Evolutionary conservation across 169 alveolate genomes (phyloP).

Genomic region (Plasmodium cynomolgi): DNA sequence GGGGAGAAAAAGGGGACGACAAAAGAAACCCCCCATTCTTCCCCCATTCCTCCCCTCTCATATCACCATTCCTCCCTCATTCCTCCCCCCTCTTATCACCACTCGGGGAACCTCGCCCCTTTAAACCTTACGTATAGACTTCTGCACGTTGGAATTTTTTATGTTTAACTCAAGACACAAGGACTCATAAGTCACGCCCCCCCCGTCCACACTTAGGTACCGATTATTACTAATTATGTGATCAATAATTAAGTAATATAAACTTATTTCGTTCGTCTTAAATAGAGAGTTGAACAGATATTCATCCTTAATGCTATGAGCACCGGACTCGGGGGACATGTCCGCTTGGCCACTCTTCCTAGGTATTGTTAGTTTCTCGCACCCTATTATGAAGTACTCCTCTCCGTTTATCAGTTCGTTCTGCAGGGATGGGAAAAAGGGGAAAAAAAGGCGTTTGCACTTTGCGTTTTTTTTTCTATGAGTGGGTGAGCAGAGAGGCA

Average conservation of each 20-base stretch:
- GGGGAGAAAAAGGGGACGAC: not conserved
- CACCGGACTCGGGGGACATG: not conserved
- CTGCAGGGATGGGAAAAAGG: not conserved
- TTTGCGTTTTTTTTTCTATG: not conserved
- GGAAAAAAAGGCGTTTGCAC: not conserved
- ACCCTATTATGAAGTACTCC: slow-evolving; percentile 46
- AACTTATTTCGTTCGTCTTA: slow-evolving; percentile 60
- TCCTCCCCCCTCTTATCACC: not conserved
- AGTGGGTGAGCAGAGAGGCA: not conserved
- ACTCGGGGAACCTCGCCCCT: not conserved
- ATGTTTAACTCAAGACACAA: slow-evolving; percentile 46
- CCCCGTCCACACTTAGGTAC: slow-evolving; percentile 30
- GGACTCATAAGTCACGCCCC: slow-evolving; percentile 42
- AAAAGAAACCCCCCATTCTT: too few species aligned
- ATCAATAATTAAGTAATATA: slow-evolving; percentile 54
- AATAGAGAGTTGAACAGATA: slow-evolving; percentile 56
- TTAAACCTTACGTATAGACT: slow-evolving; percentile 38
- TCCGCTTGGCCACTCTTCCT: not conserved
- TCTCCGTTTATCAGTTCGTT: slow-evolving; percentile 68
- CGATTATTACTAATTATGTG: slow-evolving; percentile 41
- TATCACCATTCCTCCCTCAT: not conserved
- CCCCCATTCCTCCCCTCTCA: not conserved
- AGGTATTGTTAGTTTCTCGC: slow-evolving; percentile 26
- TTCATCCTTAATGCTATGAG: slow-evolving; percentile 34
- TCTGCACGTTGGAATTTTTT: slow-evolving; percentile 42